phyloP scores from a whole-genome alignment of 805 yeast genomes.

The Debaryomyces tyrocola region DNA sequence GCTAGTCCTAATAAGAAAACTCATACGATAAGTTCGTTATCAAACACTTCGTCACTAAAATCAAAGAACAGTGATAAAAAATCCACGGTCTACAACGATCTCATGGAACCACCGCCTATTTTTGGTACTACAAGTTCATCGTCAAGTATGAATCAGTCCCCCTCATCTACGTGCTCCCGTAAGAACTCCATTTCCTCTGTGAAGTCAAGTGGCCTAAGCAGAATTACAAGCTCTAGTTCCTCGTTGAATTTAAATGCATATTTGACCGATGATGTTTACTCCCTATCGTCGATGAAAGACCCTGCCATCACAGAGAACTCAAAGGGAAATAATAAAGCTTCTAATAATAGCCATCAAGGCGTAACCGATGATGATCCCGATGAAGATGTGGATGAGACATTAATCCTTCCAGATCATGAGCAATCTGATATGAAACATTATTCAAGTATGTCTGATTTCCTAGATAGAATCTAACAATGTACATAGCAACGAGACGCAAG shows the following conservation, averaged over 20 bases:
- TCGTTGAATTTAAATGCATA: conserved; percentile 43
- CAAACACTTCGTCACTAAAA: conserved; percentile 17
- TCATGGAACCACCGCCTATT: conserved; percentile 39
- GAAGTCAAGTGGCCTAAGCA: conserved; percentile 23
- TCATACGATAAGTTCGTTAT: conserved; percentile 35
- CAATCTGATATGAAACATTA: conserved; percentile 8
- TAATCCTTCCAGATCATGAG: conserved; percentile 9
- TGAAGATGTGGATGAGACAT: conserved; percentile 10
- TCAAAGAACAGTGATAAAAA: background rate
- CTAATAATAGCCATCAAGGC: background rate
- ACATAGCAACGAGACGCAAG: background rate
- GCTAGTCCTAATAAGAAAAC: conserved; percentile 4
- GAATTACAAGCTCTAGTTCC: conserved; percentile 40
- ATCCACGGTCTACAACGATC: conserved; percentile 15
- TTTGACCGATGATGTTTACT: conserved; percentile 34
- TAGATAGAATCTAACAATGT: conserved; percentile 9
- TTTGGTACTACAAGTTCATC: conserved; percentile 18
- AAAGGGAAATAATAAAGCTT: too few relatives aligned
- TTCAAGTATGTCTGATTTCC: conserved; percentile 14
- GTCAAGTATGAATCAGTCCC: conserved; percentile 1
- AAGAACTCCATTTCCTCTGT: conserved; percentile 28
- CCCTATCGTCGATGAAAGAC: conserved; percentile 4
- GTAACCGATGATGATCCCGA: conserved; percentile 1
- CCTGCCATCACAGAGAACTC: background rate
- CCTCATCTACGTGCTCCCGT: conserved; percentile 16